Percentiles rank a stretch among this genome's conserved stretches.
Conservation (phyloP, 2,329 filamentous ascomycete genomes). For the Aspergillus brasiliensis region DNA sequence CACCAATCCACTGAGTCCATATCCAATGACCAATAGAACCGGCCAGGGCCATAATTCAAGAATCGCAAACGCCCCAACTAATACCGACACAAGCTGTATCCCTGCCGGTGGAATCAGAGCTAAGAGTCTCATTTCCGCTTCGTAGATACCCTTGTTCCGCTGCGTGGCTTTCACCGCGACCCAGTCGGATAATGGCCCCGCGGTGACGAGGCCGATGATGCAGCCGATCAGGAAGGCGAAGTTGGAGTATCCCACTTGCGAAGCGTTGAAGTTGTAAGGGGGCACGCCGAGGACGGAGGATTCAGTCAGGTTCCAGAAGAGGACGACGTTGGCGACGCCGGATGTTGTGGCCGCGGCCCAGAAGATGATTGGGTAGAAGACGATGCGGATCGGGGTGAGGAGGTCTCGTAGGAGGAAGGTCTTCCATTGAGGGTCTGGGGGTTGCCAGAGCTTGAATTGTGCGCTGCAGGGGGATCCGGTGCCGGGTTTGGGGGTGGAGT, state of each 20-base stretch:
- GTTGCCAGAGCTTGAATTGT: conserved; percentile 2
- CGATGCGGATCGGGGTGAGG: neutral
- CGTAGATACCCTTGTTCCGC: conserved; percentile 1
- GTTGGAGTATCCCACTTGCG: conserved; percentile 6
- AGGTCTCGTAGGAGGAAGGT: conserved; percentile 2
- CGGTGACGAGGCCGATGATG: conserved; percentile 1
- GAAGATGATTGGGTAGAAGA: conserved; percentile 8
- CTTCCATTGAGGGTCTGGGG: conserved; percentile 2
- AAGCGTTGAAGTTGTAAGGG: conserved; percentile 5
- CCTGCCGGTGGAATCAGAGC: neutral
- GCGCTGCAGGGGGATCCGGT: neutral
- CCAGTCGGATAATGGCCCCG: conserved; percentile 9
- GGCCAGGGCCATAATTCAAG: neutral
- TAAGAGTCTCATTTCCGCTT: conserved; percentile 10
- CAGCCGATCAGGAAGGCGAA: conserved; percentile 6
- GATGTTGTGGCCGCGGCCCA: neutral
- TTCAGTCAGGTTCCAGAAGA: conserved; percentile 12
- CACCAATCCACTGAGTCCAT: neutral
- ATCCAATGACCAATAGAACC: conserved; percentile 4
- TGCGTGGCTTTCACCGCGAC: neutral
- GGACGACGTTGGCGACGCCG: conserved; percentile 5
- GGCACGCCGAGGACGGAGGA: neutral
- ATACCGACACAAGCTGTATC: neutral
- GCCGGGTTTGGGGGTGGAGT: neutral
- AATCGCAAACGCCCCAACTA: neutral